Evolutionary conservation across 805 yeast genomes (phyloP), one percentile per base, ranked within the genome.

Genomic region (Wickerhamiella galacta): DNA sequence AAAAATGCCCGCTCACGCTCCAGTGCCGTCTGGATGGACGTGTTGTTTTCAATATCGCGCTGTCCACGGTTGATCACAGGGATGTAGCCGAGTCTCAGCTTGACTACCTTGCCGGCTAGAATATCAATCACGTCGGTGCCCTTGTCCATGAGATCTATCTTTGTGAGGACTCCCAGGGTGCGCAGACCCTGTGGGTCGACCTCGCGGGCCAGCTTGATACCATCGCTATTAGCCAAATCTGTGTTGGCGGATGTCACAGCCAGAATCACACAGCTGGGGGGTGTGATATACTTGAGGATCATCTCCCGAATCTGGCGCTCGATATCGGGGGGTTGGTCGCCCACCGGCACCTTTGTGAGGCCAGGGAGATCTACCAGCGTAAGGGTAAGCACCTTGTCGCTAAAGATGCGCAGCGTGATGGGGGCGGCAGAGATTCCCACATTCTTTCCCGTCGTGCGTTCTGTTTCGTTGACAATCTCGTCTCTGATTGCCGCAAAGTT

Each of bases 21-120:
- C 43, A 90, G 65, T 2, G 98, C 95, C 25, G 75, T 76, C 52
- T 82, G 70, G 47, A 90, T 87, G 18, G 94, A 75, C 57, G 87
- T 87, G 51, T 75, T 75, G 39, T 58, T 56, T 57, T 82, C 90
- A 46, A 90, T 90, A 60, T 90, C 98, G 52, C 79, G 82, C 64
- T 90, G 98, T 51, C 96, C 95, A 61, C 98, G 72, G 57, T 83
- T 83, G 47, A 85, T 85, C 32, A 90, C 98, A 2, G 98, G 96
- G 39, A 90, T 90, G 49, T 87, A 90, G 36, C 98, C 98, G 39
- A 81, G 79, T 56, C 95, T 71, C 49, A 90, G 68, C 6, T 96
- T 96, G 49, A 90, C 87, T 32, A 90, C 87, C 54, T 95, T 70
- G 36, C 95, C 95, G 9, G 95, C 85, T 48, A 90, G 64, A 47